Evolutionary conservation across 1,284 basidiomycete genomes (phyloP).

Genomic region (Sporisorium iseilematis-ciliati): DNA sequence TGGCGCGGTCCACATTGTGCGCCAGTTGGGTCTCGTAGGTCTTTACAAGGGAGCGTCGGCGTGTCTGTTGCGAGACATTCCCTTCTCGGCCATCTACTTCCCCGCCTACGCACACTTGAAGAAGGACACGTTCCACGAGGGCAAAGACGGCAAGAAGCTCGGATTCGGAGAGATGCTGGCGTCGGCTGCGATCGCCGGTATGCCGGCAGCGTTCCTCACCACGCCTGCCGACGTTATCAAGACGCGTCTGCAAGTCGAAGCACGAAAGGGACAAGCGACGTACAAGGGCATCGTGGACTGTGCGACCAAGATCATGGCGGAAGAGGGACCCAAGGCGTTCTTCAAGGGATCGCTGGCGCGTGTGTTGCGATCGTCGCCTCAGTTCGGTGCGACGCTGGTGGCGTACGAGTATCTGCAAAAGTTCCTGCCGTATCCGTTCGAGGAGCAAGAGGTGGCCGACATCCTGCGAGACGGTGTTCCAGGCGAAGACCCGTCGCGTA

Average conservation of each 20-base stretch:
- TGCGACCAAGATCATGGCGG: conserved; percentile 83
- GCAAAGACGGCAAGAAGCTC: conserved; percentile 92
- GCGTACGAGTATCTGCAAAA: conserved; percentile 80
- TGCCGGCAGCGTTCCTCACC: conserved; percentile 80
- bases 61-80: conserved; percentile 88
- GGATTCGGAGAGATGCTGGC: conserved; percentile 89
- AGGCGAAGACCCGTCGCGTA: conserved; percentile 50
- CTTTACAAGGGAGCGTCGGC: conserved; percentile 91
- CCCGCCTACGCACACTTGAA: conserved; percentile 77
- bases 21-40: conserved; percentile 89
- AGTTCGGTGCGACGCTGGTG: conserved; percentile 91
- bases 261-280: conserved; percentile 87
- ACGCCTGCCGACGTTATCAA: conserved; percentile 88
- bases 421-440: conserved; percentile 54
- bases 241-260: conserved; percentile 97
- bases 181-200: conserved; percentile 83
- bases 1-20: conserved; percentile 91
- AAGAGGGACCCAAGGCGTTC: conserved; percentile 88
- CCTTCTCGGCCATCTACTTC: conserved; percentile 76
- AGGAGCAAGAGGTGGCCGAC: conserved; percentile 46
- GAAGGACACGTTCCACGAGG: conserved; percentile 93
- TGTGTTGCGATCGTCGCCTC: conserved; percentile 79
- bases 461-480: conserved; percentile 45
- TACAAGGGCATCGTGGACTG: conserved; percentile 94
- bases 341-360: conserved; percentile 97